These are phyloP conservation scores for Cinchona pubescens DNA, from an alignment of 257 asterid genomes.

Conservation along the genomic window DNA sequence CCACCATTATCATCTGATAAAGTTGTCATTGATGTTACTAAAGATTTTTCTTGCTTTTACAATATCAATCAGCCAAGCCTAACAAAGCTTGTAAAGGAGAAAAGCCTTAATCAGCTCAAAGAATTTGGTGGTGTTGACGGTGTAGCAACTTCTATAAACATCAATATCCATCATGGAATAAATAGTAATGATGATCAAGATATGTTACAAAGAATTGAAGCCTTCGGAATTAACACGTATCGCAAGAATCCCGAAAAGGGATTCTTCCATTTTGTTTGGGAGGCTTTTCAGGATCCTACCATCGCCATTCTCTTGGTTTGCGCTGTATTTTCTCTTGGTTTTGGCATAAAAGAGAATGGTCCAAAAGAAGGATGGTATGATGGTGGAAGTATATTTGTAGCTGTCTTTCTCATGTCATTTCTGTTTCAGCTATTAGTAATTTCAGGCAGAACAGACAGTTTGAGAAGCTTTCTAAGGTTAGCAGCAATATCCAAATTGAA, in stretches of 20 bases:
- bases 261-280: constrained; percentile 28
- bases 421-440: constrained; percentile 33
- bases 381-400: constrained; percentile 42
- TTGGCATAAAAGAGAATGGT: constrained; percentile 42
- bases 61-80: constrained; percentile 22
- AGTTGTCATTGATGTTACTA: constrained; percentile 2
- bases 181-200: constrained; percentile 22
- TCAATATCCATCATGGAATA: constrained; percentile 25
- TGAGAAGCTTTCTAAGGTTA: constrained; percentile 30
- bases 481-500: constrained; percentile 34
- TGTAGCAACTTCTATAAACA: constrained; percentile 26
- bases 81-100: constrained; percentile 35
- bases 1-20: constrained; percentile 3
- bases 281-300: constrained; percentile 34
- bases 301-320: constrained; percentile 34
- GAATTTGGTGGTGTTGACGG: constrained; percentile 34
- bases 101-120: constrained; percentile 17
- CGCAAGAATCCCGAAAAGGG: constrained; percentile 21
- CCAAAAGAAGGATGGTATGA: constrained; percentile 41
- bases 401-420: constrained; percentile 35
- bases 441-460: constrained; percentile 40
- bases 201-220: constrained; percentile 23
- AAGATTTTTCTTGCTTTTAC: constrained; percentile 11
- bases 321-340: constrained; percentile 37
- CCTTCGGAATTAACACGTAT: constrained; percentile 39